Percentiles rank a stretch among this genome's conserved stretches.
Conservation (phyloP, 768 basidiomycete species). For the Tricholoma sp. region DNA sequence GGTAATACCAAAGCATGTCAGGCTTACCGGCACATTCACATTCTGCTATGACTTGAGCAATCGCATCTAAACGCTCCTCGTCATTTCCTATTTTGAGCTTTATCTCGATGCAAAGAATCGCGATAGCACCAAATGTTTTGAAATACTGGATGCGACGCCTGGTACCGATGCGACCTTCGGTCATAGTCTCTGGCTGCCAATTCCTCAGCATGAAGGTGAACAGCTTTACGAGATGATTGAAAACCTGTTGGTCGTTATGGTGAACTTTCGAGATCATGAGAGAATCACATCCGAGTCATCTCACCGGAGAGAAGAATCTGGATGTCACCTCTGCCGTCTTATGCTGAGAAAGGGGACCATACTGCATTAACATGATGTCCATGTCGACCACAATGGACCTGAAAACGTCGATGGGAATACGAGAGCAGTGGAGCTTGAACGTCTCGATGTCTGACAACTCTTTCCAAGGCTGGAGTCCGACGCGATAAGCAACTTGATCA, state of each 20-base stretch:
- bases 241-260: slow-evolving; percentile 13
- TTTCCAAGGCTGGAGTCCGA: slow-evolving; percentile 12
- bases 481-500: slow-evolving; percentile 11
- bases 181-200: slow-evolving; percentile 14
- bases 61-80: slow-evolving; percentile 6
- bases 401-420: slow-evolving; percentile 20
- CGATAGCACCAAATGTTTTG: slow-evolving; percentile 15
- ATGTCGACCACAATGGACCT: slow-evolving; percentile 18
- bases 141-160: slow-evolving; percentile 13
- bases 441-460: slow-evolving; percentile 13
- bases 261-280: slow-evolving; percentile 10
- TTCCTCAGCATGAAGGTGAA: slow-evolving; percentile 17
- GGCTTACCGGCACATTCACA: slow-evolving; percentile 16
- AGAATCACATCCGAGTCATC: slow-evolving; percentile 8
- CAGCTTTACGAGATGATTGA: slow-evolving; percentile 15
- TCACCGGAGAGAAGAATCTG: slow-evolving; percentile 17
- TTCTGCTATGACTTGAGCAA: slow-evolving; percentile 13
- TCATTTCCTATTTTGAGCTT: slow-evolving; percentile 13
- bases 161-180: slow-evolving; percentile 5
- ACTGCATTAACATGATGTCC: slow-evolving; percentile 19
- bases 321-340: slow-evolving; percentile 18
- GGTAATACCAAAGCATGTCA: neutral
- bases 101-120: slow-evolving; percentile 17
- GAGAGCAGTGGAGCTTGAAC: slow-evolving; percentile 19
- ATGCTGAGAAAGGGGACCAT: slow-evolving; percentile 16